Evolutionary conservation across 2,329 filamentous ascomycete genomes (phyloP).

Genomic region (Fusarium sp.): DNA sequence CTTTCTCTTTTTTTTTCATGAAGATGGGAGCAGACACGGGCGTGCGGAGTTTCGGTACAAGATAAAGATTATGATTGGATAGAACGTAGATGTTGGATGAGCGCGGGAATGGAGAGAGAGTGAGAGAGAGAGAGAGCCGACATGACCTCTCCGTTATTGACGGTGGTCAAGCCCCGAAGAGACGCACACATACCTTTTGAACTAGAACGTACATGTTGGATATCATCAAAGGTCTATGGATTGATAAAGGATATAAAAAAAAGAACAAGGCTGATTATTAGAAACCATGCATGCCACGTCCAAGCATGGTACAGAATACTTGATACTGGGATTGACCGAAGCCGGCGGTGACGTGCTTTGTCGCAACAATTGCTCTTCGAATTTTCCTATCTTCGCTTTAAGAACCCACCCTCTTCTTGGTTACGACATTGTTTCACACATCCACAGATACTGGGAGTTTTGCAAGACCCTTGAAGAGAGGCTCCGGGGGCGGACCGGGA

Average conservation of each 20-base stretch:
- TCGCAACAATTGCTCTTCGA: constrained; percentile 20
- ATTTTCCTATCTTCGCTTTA: background rate
- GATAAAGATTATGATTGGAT: constrained; percentile 24
- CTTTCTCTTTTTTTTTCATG: too few species aligned
- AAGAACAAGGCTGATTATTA: too few species aligned
- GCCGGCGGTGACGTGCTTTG: constrained; percentile 31
- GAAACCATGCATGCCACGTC: too few species aligned
- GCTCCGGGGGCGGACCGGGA: constrained; percentile 6
- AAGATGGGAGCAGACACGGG: constrained; percentile 18
- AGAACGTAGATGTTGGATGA: background rate
- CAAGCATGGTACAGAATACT: background rate
- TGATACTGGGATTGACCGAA: constrained; percentile 3
- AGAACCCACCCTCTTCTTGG: too few species aligned
- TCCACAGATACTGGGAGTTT: too few species aligned
- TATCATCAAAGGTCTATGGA: background rate
- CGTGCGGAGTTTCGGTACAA: constrained; percentile 39
- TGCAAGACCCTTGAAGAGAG: background rate
- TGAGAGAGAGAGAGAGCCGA: constrained; percentile 28
- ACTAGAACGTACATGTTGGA: background rate
- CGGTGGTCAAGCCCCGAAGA: constrained; percentile 14
- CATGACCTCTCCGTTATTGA: constrained; percentile 35
- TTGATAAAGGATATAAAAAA: background rate
- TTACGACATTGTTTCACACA: too few species aligned
- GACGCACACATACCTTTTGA: background rate
- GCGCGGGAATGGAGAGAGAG: constrained; percentile 10